These are phyloP conservation scores for Fusarium floridanum DNA, from an alignment of 2,329 filamentous ascomycete genomes.

Conservation along the genomic window DNA sequence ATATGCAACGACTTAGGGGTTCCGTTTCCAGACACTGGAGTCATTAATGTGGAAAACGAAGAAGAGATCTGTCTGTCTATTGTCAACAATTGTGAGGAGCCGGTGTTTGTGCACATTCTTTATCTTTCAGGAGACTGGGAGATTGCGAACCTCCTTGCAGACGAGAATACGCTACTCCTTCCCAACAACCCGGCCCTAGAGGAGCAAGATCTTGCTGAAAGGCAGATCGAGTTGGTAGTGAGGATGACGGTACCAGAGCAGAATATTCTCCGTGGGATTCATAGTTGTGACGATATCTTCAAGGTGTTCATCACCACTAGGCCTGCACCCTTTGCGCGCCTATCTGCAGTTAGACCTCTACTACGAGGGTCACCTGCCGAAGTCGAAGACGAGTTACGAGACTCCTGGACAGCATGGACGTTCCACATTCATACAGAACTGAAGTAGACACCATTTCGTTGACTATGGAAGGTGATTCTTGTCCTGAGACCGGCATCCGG, in stretches of 20 bases:
- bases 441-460: not conserved
- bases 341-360: not conserved
- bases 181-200: not conserved
- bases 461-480: not conserved
- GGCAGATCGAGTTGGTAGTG: not conserved
- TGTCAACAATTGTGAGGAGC: not conserved
- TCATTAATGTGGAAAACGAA: not conserved
- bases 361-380: not conserved
- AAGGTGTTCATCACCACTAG: not conserved
- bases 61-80: not conserved
- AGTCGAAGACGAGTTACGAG: not conserved
- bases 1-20: not conserved
- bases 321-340: not conserved
- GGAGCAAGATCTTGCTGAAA: not conserved
- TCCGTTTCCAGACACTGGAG: not conserved
- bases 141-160: not conserved
- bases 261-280: not conserved
- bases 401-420: not conserved
- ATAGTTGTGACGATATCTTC: not conserved
- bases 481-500: not conserved
- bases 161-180: not conserved
- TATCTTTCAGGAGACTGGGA: not conserved
- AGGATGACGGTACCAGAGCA: not conserved
- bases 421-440: not conserved
- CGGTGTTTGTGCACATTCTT: not conserved